phyloP scores from a whole-genome alignment of 805 yeast genomes.

The Ogataea salicorniae region DNA sequence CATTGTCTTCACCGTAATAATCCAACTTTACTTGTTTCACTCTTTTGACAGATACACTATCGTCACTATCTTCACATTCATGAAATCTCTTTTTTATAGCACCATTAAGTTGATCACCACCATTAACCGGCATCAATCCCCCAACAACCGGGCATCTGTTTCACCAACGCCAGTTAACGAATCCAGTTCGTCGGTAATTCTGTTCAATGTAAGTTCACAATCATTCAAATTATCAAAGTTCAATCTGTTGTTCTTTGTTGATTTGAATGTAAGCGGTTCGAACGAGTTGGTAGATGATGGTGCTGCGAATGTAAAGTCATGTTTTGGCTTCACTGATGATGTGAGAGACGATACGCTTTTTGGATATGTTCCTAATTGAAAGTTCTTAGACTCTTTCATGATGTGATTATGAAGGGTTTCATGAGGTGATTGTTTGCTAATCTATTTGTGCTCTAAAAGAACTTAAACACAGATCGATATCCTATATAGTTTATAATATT shows the following conservation, averaged over 20 bases:
- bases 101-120: neutral
- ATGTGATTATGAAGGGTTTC: too few species aligned
- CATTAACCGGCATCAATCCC: neutral
- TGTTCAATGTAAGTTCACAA: conserved; percentile 5
- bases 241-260: conserved; percentile 14
- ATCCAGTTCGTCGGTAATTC: conserved; percentile 11
- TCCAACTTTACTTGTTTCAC: conserved; percentile 6
- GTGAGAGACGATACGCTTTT: too few species aligned
- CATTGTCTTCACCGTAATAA: conserved; percentile 17
- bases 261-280: conserved; percentile 14
- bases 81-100: neutral
- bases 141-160: neutral
- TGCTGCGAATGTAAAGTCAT: too few species aligned
- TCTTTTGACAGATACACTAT: neutral
- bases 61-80: neutral
- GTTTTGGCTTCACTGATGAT: too few species aligned
- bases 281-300: conserved; percentile 1
- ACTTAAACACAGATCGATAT: too few species aligned
- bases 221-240: conserved; percentile 19
- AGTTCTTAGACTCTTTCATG: too few species aligned
- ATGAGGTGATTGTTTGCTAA: too few species aligned
- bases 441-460: too few species aligned
- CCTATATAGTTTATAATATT: too few species aligned
- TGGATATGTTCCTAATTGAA: too few species aligned
- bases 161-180: conserved; percentile 1